Percentiles rank a stretch among this genome's conserved stretches.
phyloP scores from a whole-genome alignment of 2,329 filamentous ascomycete genomes.

The Eutypella sp. region DNA sequence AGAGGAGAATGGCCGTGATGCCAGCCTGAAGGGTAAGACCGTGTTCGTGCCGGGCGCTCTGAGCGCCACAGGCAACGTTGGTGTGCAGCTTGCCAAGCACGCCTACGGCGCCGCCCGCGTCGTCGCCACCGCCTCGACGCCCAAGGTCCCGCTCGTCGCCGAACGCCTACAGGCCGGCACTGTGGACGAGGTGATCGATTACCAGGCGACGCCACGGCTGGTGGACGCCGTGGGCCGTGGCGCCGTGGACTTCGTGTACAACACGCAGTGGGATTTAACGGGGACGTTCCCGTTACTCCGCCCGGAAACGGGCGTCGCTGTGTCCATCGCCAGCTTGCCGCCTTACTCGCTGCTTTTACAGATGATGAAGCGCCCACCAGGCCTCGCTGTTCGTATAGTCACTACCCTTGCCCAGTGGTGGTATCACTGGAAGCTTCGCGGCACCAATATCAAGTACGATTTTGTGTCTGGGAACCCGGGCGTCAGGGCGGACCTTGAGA shows the following conservation, averaged over 20 bases:
- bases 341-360: slow-evolving; percentile 21
- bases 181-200: slow-evolving; percentile 49
- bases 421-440: slow-evolving; percentile 37
- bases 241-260: slow-evolving; percentile 46
- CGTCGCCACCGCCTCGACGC: slow-evolving; percentile 48
- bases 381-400: slow-evolving; percentile 34
- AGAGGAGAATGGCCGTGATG: slow-evolving; percentile 18
- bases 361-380: slow-evolving; percentile 22
- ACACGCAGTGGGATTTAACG: slow-evolving; percentile 39
- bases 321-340: slow-evolving; percentile 37
- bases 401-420: slow-evolving; percentile 32
- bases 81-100: slow-evolving; percentile 45
- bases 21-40: slow-evolving; percentile 42
- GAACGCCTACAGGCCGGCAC: slow-evolving; percentile 33
- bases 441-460: slow-evolving; percentile 39
- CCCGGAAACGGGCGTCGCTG: slow-evolving; percentile 31
- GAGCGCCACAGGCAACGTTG: slow-evolving; percentile 41
- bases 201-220: slow-evolving; percentile 35
- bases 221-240: slow-evolving; percentile 31
- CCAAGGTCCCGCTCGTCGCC: slow-evolving; percentile 42
- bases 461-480: slow-evolving; percentile 41
- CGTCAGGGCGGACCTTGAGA: slow-evolving; percentile 37
- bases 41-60: slow-evolving; percentile 48
- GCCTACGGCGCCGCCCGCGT: slow-evolving; percentile 42
- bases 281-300: slow-evolving; percentile 36